Conservation (phyloP, 2,329 filamentous ascomycete genomes). For the Fusarium zealandicum region DNA sequence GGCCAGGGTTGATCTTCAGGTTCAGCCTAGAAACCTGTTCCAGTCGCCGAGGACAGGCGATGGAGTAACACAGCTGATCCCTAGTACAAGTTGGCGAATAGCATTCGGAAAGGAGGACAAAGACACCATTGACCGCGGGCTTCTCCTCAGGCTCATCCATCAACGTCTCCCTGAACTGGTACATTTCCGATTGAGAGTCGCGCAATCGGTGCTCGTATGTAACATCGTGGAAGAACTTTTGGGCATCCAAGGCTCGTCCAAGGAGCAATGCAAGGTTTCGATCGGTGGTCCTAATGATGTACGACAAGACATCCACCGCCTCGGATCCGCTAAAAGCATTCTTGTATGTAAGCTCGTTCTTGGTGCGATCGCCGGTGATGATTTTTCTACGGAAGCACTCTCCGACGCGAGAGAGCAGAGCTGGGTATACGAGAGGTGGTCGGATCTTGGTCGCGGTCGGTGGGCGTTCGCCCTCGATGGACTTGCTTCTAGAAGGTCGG, state of each 20-base stretch:
- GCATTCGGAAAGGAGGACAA: conserved; percentile 94
- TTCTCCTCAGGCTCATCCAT: conserved; percentile 82
- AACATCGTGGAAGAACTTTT: conserved; percentile 99
- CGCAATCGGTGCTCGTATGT: conserved; percentile 95
- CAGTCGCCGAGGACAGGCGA: conserved; percentile 89
- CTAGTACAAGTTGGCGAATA: conserved; percentile 97
- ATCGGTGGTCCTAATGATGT: conserved; percentile 97
- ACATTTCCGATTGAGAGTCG: conserved; percentile 93
- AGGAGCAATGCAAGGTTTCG: conserved; percentile 90
- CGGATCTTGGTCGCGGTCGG: conserved; percentile 66
- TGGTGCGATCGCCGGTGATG: conserved; percentile 83
- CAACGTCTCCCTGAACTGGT: conserved; percentile 93
- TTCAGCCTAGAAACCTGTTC: conserved; percentile 96
- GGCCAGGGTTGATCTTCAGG: conserved; percentile 87
- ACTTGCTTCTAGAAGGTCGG: conserved; percentile 65
- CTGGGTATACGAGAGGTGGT: conserved; percentile 91
- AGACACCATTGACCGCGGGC: conserved; percentile 85
- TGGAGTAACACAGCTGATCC: conserved; percentile 96
- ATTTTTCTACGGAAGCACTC: conserved; percentile 93
- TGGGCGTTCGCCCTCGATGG: conserved; percentile 62
- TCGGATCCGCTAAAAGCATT: conserved; percentile 96
- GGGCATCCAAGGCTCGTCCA: conserved; percentile 90
- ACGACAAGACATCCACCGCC: conserved; percentile 92
- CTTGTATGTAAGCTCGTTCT: conserved; percentile 97
- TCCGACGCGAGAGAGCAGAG: conserved; percentile 89